Conservation (phyloP, 805 yeast species). For the Candida ficus region DNA sequence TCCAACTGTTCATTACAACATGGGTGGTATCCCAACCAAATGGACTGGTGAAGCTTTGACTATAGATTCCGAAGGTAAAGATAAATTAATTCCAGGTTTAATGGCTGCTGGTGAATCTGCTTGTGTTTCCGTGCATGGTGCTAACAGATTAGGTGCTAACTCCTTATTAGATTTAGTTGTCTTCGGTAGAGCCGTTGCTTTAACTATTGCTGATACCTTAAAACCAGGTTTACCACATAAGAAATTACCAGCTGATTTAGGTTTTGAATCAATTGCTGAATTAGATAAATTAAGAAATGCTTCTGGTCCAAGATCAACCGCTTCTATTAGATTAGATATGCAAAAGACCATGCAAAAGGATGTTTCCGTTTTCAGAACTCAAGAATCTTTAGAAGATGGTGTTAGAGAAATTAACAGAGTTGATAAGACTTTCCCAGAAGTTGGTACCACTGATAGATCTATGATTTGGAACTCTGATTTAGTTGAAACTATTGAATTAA, state of each 20-base stretch:
- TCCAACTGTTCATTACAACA: constrained; percentile 98
- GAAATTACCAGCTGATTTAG: constrained; percentile 79
- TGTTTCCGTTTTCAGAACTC: constrained; percentile 94
- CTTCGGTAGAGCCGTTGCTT: constrained; percentile 97
- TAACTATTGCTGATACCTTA: constrained; percentile 78
- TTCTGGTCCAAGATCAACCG: constrained; percentile 74
- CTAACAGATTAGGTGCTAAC: constrained; percentile 98
- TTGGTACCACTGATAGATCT: constrained; percentile 89
- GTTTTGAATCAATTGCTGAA: constrained; percentile 85
- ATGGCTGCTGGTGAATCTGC: constrained; percentile 99
- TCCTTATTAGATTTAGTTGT: constrained; percentile 94
- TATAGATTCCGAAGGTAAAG: constrained; percentile 80
- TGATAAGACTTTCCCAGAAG: constrained; percentile 67
- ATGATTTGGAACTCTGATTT: constrained; percentile 99
- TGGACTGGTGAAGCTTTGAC: constrained; percentile 94
- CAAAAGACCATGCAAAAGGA: constrained; percentile 95
- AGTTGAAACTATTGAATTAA: constrained; percentile 93
- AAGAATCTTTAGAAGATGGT: constrained; percentile 88
- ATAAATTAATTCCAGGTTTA: constrained; percentile 86
- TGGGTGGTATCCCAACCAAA: constrained; percentile 99
- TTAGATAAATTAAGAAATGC: constrained; percentile 87
- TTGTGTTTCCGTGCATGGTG: constrained; percentile 99
- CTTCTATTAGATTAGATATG: constrained; percentile 87
- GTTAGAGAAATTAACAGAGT: constrained; percentile 70
- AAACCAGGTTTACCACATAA: constrained; percentile 86